A percentile compares a stretch with the other conserved stretches of the same genome.
Evolutionary conservation across 2,329 filamentous ascomycete species (phyloP).

Genomic region (Purpureocillium takamizusanense): DNA sequence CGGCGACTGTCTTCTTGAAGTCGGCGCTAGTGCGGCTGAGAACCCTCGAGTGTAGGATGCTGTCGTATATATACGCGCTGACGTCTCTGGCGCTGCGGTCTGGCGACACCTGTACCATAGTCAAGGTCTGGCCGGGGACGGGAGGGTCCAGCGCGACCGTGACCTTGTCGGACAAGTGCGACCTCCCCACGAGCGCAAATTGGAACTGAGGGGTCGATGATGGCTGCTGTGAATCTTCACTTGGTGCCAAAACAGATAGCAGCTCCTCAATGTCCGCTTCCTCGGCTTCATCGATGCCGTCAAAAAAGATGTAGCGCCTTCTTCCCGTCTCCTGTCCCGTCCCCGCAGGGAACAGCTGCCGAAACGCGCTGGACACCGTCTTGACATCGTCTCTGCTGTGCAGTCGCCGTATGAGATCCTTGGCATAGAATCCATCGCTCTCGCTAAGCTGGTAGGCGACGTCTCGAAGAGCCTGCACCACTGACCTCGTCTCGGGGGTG

Average conservation of each 20-base stretch:
- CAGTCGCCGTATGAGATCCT: constrained; percentile 24
- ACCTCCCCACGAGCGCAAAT: constrained; percentile 31
- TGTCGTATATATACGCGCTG: constrained; percentile 28
- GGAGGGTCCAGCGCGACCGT: constrained; percentile 22
- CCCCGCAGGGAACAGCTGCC: constrained; percentile 30
- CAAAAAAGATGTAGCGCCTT: constrained; percentile 33
- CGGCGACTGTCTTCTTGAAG: constrained; percentile 27
- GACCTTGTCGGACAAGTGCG: constrained; percentile 30
- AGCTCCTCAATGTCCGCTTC: constrained; percentile 26
- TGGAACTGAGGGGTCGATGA: constrained; percentile 18
- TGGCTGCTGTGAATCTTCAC: constrained; percentile 10
- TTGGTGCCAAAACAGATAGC: constrained; percentile 21
- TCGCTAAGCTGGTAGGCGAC: constrained; percentile 37
- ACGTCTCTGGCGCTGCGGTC: constrained; percentile 34
- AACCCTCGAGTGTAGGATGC: constrained; percentile 27
- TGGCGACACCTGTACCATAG: constrained; percentile 30
- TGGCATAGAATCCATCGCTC: constrained; percentile 33
- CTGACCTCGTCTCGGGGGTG: constrained; percentile 33
- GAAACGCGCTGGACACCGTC: constrained; percentile 33
- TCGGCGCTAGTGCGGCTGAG: constrained; percentile 21
- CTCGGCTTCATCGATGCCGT: constrained; percentile 37
- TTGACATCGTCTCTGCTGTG: constrained; percentile 30
- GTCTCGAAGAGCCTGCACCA: constrained; percentile 34
- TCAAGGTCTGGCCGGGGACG: constrained; percentile 20
- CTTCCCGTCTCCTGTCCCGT: constrained; percentile 21